Evolutionary conservation across 495 filamentous ascomycete species (phyloP).

Genomic region (Aspergillus affinis): DNA sequence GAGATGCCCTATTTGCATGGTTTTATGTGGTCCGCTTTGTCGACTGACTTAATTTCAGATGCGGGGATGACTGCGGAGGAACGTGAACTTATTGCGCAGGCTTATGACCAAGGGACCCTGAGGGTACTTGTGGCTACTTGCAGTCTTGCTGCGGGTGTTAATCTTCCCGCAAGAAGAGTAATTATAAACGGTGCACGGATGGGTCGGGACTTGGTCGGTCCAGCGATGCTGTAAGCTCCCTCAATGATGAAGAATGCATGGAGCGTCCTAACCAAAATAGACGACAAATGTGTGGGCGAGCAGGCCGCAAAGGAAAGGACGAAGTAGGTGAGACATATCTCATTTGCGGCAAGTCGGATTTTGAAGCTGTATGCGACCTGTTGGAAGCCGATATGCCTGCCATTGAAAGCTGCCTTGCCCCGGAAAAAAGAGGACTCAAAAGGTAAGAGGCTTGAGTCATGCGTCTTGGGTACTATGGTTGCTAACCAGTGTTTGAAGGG

Average conservation of each 20-base stretch:
- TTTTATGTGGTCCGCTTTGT: not conserved
- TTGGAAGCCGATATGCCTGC: constrained; percentile 72
- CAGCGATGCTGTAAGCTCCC: constrained; percentile 64
- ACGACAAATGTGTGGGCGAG: constrained; percentile 81
- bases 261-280: constrained; percentile 34
- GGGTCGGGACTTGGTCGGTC: constrained; percentile 74
- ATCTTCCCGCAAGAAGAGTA: constrained; percentile 72
- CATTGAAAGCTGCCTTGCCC: constrained; percentile 67
- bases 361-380: constrained; percentile 67
- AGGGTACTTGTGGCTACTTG: constrained; percentile 80
- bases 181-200: constrained; percentile 77
- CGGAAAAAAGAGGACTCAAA: constrained; percentile 68
- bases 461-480: constrained; percentile 4
- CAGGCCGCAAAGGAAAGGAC: constrained; percentile 81
- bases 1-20: constrained; percentile 19
- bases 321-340: constrained; percentile 79
- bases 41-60: constrained; percentile 38
- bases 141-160: constrained; percentile 83
- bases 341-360: constrained; percentile 68
- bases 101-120: constrained; percentile 69
- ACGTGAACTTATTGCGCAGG: constrained; percentile 68
- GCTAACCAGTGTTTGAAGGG: constrained; percentile 39
- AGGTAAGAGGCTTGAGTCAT: constrained; percentile 39
- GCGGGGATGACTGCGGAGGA: constrained; percentile 80
- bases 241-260: not conserved